A percentile compares a stretch with the other conserved stretches of the same genome.
These are phyloP conservation scores for Camellia sinensis DNA, from an alignment of 148 eudicot genomes.

Conservation along the genomic window DNA sequence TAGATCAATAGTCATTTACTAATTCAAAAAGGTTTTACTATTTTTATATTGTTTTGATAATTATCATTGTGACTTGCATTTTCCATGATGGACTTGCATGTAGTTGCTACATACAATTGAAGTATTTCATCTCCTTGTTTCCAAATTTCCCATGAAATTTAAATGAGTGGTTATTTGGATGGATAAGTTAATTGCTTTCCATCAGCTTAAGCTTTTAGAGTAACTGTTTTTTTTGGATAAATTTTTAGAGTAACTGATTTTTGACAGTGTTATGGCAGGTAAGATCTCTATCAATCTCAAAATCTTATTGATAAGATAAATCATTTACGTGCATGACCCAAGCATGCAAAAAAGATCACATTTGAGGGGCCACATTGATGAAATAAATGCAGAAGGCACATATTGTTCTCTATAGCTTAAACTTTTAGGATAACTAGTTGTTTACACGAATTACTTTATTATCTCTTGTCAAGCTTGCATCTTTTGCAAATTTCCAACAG, in stretches of 20 bases:
- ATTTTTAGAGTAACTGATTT: neutral
- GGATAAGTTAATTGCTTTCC: neutral
- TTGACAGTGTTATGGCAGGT: neutral
- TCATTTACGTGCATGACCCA: neutral
- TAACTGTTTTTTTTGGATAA: no score
- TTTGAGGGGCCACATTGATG: neutral
- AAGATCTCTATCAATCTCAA: neutral
- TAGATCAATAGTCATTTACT: neutral
- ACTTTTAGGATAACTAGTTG: neutral
- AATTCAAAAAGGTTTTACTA: no score
- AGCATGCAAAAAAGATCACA: neutral
- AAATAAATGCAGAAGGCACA: neutral
- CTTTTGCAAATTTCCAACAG: neutral
- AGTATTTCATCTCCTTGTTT: no score
- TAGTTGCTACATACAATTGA: no score
- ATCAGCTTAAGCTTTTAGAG: neutral
- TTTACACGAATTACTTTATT: neutral
- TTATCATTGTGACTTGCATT: no score
- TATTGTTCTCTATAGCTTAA: neutral
- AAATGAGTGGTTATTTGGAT: no score
- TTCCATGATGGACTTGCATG: no score
- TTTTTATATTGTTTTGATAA: no score
- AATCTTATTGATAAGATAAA: neutral
- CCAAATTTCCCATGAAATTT: no score
- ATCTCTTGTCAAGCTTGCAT: slow-evolving; percentile 4